A percentile compares a stretch with the other conserved stretches of the same genome.
Conservation (phyloP, 2,329 filamentous ascomycete genomes). For the Teratosphaeria epicoccoides region DNA sequence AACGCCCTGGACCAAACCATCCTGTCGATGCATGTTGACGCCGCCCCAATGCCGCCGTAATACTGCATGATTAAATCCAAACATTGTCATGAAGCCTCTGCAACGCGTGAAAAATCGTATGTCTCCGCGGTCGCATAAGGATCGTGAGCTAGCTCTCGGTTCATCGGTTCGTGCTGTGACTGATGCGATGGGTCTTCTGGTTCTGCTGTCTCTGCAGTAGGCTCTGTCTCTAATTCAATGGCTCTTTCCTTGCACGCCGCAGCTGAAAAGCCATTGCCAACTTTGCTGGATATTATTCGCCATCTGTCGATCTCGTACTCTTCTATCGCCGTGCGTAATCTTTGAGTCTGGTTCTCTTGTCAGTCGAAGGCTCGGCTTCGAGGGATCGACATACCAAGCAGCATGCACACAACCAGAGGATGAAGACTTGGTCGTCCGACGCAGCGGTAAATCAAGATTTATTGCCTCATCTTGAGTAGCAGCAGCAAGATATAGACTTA, state of each 20-base stretch:
- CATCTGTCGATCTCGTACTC: slow-evolving; percentile 89
- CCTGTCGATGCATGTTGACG: not conserved
- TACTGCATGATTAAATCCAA: not conserved
- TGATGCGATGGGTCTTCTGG: not conserved
- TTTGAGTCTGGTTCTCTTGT: slow-evolving; percentile 52
- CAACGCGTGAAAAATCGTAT: not conserved
- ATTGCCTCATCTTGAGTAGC: not conserved
- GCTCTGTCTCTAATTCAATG: slow-evolving; percentile 42
- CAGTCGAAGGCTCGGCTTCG: slow-evolving; percentile 17
- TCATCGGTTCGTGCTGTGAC: not conserved
- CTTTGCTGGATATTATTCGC: slow-evolving; percentile 83
- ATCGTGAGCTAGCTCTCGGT: not conserved
- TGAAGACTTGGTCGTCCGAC: not conserved
- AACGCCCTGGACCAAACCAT: not conserved
- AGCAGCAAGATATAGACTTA: slow-evolving; percentile 28
- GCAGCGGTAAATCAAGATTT: not conserved
- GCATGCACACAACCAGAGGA: slow-evolving; percentile 3
- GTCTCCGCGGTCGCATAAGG: not conserved
- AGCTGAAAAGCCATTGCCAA: slow-evolving; percentile 81
- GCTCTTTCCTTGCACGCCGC: slow-evolving; percentile 76
- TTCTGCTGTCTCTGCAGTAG: not conserved
- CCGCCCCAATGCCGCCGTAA: not conserved
- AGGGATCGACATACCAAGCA: not conserved
- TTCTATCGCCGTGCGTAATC: slow-evolving; percentile 63
- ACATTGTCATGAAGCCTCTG: not conserved